Base-by-base conservation (phyloP, 306 rosid genomes). In the Purshia tridentata region DNA sequence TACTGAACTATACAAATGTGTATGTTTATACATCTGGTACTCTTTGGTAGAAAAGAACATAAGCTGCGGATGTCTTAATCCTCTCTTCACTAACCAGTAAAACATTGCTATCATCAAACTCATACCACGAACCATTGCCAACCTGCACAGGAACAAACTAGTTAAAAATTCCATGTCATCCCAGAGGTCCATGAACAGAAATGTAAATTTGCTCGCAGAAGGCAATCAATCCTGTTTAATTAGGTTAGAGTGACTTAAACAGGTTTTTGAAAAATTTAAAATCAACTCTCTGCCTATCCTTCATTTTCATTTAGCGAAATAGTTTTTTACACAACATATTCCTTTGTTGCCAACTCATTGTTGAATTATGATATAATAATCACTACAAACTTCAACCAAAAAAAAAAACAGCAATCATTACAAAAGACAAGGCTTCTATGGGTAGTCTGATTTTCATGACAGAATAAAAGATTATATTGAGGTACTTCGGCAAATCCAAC, bases 11-110 rank as follows among this genome's bases (percentile, higher is more conserved):
- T 70, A 83, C 75, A 68, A 54, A 63, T 82, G 50, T 51, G 68
- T 70, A 77, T 48, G 76, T 48, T 56, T 82, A 77, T 71, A 65
- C 81, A 53, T 84, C 80, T 14, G 76, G 74, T 60, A 83, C 79
- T 86, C 89, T 90, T 76, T 80, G 79, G 83, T 93, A 93, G 85
- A 90, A 90, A 78, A 93, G 95, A 76, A 93, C 90, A 77, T 93
- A 90, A 2, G 98, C 98, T 54, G 97, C 93, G 19, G 90, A 59
- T 44, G 90, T 84, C 81, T 86, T 88, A 42, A 89, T 72, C 61
- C 42, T 67, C 16, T 88, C 93, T 58, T 83, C 86, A 4, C 56
- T 39, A n/a, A 78, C 76, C 29, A 81, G 67, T 49, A 44, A 40
- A 78, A 90, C 98, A 76, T 84, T 83, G 52, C 75, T 86, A 73